Base-by-base conservation (phyloP, 176 grass and related monocot genomes). In the Triticum dicoccoides region DNA sequence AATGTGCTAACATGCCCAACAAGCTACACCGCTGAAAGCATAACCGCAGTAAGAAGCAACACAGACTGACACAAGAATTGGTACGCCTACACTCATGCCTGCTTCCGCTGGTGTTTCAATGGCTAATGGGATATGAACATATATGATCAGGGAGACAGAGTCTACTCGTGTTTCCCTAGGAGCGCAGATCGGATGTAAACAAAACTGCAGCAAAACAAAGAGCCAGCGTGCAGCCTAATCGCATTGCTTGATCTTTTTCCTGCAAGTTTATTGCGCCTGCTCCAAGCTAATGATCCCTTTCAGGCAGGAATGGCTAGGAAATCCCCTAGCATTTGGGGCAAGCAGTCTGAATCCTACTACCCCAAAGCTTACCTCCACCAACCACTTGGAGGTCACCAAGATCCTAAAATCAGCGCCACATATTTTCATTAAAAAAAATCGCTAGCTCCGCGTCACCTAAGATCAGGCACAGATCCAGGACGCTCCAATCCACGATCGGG, bases 381-480 rank as follows among this genome's bases (percentile, higher is more conserved):
- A 45, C 5, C 10, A 80, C 6, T 49, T 7, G 18, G 24, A 87
- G 67, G 87, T 66, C 58, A 7, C 9, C 32, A 21, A 10, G 13
- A 37, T 42, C 45, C 24, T 23, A 25, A 32, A 63, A 61, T 18
- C 39, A 80, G 61, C 2, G 27, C 11, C 15, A 17, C 3, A 0
- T 1, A 14, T 27, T 25, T 54, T 54, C 5, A 18, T 0, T 18
- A 54, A 18, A 17, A 17, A 21, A 20, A 32, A 5, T 17, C 32
- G 8, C 39, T 47, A 65, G 2, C 20, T 25, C 2, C n/a, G 49
- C 18, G 0, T 21, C 25, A 17, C 80, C 30, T 3, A 49, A 27
- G 73, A 61, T 12, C 25, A 47, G 9, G 2, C 20, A 32, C 13
- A 80, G 85, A 91, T 84, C 85, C 69, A 62, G 15, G 47, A 69